phyloP scores from a whole-genome alignment of 1,284 basidiomycete species.

The Irpex sp. region DNA sequence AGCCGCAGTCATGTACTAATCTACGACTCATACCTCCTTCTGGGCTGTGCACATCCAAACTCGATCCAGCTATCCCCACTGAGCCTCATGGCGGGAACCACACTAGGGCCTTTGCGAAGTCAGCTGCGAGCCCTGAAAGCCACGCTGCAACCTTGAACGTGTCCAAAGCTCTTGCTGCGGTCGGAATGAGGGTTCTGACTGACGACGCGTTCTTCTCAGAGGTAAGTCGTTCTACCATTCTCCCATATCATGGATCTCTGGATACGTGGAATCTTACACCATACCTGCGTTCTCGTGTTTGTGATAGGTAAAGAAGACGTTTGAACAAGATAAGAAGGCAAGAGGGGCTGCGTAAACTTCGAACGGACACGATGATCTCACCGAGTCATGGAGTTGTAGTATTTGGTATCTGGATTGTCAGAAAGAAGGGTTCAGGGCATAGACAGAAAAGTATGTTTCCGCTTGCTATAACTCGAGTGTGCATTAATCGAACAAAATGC shows the following conservation, averaged over 20 bases:
- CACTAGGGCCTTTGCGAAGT: constrained; percentile 54
- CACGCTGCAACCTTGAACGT: constrained; percentile 53
- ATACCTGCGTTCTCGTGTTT: neutral
- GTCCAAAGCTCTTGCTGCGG: constrained; percentile 57
- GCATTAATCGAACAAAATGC: neutral
- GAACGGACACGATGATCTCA: neutral
- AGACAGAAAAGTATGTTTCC: neutral
- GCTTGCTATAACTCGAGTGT: neutral
- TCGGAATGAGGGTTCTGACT: constrained; percentile 50
- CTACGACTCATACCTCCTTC: neutral
- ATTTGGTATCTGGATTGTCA: neutral
- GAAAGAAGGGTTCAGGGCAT: neutral
- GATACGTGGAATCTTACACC: neutral
- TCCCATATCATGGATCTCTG: neutral
- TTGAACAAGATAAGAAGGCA: constrained; percentile 27
- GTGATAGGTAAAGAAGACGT: constrained; percentile 30
- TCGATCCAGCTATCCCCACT: constrained; percentile 58
- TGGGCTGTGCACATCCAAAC: neutral
- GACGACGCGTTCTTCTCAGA: constrained; percentile 50
- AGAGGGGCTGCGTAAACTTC: neutral
- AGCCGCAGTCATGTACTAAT: neutral
- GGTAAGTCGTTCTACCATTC: constrained; percentile 28
- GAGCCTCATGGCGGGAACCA: constrained; percentile 59
- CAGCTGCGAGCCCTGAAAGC: constrained; percentile 54
- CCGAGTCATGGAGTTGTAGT: neutral